Percentiles rank a stretch among this genome's conserved stretches.
Evolutionary conservation across 805 yeast genomes (phyloP).

Genomic region (Candida peoriensis): DNA sequence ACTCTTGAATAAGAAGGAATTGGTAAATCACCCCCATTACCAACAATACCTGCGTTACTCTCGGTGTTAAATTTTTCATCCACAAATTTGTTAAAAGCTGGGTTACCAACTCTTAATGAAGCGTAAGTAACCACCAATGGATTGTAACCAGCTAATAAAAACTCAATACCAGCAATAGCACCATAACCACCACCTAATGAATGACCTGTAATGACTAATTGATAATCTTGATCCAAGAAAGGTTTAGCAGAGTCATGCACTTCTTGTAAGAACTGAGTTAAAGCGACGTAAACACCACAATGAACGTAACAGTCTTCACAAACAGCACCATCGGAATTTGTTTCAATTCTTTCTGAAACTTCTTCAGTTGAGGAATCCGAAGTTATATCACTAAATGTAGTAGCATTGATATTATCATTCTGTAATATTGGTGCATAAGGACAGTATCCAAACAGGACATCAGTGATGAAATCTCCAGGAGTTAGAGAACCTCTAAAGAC

Average conservation of each 20-base stretch:
- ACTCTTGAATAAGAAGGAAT: slow-evolving; percentile 41
- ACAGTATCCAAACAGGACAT: slow-evolving; percentile 44
- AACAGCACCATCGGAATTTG: slow-evolving; percentile 4
- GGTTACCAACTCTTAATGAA: slow-evolving; percentile 61
- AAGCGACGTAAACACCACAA: slow-evolving; percentile 51
- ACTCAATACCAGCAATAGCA: slow-evolving; percentile 56
- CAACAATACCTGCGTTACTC: slow-evolving; percentile 23
- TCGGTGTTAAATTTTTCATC: slow-evolving; percentile 43
- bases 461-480: slow-evolving; percentile 56
- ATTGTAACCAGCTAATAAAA: slow-evolving; percentile 45
- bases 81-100: slow-evolving; percentile 42
- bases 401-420: slow-evolving; percentile 1
- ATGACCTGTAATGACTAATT: slow-evolving; percentile 60
- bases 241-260: slow-evolving; percentile 30
- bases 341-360: too few species aligned
- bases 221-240: slow-evolving; percentile 38
- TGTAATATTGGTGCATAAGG: slow-evolving; percentile 38
- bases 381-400: too few species aligned
- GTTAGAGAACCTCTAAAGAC: slow-evolving; percentile 64
- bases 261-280: slow-evolving; percentile 34
- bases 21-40: slow-evolving; percentile 27
- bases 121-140: slow-evolving; percentile 59
- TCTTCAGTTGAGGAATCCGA: too few species aligned
- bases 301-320: slow-evolving; percentile 58
- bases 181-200: slow-evolving; percentile 76